These are phyloP conservation scores for Ophiocordyceps australis DNA, from an alignment of 2,329 filamentous ascomycete species.

Conservation along the genomic window DNA sequence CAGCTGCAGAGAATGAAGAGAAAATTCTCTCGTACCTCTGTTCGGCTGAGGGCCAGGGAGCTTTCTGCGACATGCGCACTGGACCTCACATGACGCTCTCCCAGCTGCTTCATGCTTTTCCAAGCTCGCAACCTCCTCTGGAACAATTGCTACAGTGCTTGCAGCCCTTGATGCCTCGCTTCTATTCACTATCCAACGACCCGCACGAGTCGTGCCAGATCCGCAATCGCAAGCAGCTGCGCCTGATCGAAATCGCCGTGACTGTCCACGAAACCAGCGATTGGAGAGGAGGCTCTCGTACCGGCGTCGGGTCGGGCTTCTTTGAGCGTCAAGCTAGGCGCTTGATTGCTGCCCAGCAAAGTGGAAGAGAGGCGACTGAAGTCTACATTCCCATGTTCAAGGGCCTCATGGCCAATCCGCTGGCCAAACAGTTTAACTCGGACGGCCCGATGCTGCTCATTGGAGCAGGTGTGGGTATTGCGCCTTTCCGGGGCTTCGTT, in stretches of 20 bases:
- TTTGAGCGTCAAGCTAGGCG: slow-evolving; percentile 69
- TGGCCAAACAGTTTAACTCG: slow-evolving; percentile 77
- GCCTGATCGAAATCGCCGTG: slow-evolving; percentile 89
- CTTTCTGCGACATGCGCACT: slow-evolving; percentile 88
- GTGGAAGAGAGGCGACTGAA: slow-evolving; percentile 37
- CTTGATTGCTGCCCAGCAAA: slow-evolving; percentile 49
- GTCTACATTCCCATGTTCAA: slow-evolving; percentile 93
- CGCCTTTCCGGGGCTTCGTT: slow-evolving; percentile 94
- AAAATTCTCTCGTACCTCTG: slow-evolving; percentile 76
- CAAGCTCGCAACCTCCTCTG: slow-evolving; percentile 75
- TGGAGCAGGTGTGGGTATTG: slow-evolving; percentile 89
- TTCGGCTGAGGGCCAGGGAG: slow-evolving; percentile 76
- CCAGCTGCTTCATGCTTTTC: slow-evolving; percentile 82
- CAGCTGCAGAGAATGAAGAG: slow-evolving; percentile 63
- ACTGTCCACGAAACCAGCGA: slow-evolving; percentile 77
- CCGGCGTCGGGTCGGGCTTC: slow-evolving; percentile 82
- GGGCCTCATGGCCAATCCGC: slow-evolving; percentile 89
- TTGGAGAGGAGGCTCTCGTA: slow-evolving; percentile 55
- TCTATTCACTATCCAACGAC: slow-evolving; percentile 96
- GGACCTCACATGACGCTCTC: slow-evolving; percentile 70
- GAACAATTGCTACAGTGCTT: slow-evolving; percentile 65
- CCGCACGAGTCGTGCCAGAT: slow-evolving; percentile 59
- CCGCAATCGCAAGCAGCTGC: slow-evolving; percentile 51
- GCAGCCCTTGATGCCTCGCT: slow-evolving; percentile 85
- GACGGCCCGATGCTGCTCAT: slow-evolving; percentile 97